Evolutionary conservation across 345 rosid species (phyloP).

Genomic region (Syzygium oleosum): DNA sequence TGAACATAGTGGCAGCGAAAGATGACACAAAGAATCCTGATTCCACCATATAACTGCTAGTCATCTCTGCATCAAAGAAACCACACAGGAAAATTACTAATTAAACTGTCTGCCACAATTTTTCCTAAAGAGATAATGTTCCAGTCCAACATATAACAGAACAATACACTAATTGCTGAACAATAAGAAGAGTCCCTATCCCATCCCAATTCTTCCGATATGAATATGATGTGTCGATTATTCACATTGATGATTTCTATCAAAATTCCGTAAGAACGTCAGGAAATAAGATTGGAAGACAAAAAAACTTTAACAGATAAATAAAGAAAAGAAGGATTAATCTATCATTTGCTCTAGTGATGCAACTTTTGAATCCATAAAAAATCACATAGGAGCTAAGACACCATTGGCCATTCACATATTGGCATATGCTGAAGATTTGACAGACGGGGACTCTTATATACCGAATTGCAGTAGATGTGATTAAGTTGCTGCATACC

Average conservation of each 20-base stretch:
- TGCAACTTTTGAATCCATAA: background rate
- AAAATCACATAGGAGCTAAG: background rate
- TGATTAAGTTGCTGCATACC: constrained; percentile 27
- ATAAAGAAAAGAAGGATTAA: background rate
- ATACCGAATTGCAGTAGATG: background rate
- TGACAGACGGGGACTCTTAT: background rate
- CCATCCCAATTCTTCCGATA: background rate
- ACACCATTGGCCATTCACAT: background rate
- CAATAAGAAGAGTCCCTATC: background rate
- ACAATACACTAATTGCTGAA: background rate
- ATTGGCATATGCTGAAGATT: background rate
- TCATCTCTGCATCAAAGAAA: constrained; percentile 27
- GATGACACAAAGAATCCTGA: constrained; percentile 80
- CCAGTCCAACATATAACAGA: background rate
- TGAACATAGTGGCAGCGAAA: constrained; percentile 59
- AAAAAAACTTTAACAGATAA: background rate
- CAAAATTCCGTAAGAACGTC: background rate
- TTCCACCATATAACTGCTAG: constrained; percentile 47
- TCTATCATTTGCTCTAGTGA: background rate
- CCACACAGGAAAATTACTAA: background rate
- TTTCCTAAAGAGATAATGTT: background rate
- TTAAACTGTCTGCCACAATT: background rate
- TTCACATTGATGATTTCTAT: background rate
- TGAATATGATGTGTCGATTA: background rate
- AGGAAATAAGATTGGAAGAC: background rate